Conservation (phyloP, 2,329 filamentous ascomycete genomes). For the Colletotrichum godetiae region DNA sequence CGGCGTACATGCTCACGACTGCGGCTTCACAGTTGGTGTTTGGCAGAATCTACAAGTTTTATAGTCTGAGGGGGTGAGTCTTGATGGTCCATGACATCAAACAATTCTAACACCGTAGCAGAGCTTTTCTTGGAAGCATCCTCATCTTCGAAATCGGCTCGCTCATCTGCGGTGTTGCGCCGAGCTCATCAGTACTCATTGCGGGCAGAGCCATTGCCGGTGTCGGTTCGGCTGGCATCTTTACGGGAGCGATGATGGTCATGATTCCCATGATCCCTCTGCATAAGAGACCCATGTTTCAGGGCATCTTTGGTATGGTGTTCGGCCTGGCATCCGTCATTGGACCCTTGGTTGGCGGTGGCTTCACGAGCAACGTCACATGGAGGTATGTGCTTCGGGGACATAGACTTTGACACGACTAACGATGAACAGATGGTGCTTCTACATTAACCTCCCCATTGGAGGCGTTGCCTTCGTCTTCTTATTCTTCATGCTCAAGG, state of each 20-base stretch:
- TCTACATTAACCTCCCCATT: constrained; percentile 69
- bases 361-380: constrained; percentile 57
- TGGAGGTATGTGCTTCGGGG: constrained; percentile 53
- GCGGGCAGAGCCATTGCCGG: constrained; percentile 68
- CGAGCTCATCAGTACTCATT: constrained; percentile 65
- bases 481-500: constrained; percentile 60
- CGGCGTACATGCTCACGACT: constrained; percentile 70
- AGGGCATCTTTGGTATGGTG: constrained; percentile 64
- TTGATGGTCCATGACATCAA: not conserved
- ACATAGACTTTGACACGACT: not conserved
- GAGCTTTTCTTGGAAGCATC: constrained; percentile 59
- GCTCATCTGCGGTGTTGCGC: constrained; percentile 64
- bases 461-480: constrained; percentile 62
- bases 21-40: constrained; percentile 63
- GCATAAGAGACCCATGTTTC: constrained; percentile 69
- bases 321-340: constrained; percentile 66
- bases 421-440: constrained; percentile 58
- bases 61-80: constrained; percentile 57
- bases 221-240: constrained; percentile 66
- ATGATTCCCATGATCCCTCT: constrained; percentile 70
- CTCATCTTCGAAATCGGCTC: constrained; percentile 66
- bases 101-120: constrained; percentile 35
- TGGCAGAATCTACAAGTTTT: constrained; percentile 62
- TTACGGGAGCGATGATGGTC: constrained; percentile 66
- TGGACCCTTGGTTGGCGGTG: constrained; percentile 66